These are phyloP conservation scores for Xylaria scruposa DNA, from an alignment of 495 filamentous ascomycete species.

Conservation along the genomic window DNA sequence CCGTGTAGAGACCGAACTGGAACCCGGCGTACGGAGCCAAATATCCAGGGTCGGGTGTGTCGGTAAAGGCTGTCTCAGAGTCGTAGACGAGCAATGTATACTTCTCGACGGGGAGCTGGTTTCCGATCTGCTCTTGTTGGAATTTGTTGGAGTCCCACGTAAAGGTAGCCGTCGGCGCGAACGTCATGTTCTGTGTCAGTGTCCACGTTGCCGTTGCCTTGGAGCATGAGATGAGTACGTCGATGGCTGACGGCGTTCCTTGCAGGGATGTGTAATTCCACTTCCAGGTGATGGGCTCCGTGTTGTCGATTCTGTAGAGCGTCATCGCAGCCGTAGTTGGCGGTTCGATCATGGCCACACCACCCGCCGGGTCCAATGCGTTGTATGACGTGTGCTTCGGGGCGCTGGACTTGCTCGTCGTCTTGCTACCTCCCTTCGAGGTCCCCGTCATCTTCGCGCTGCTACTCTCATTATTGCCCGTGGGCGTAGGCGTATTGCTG, in stretches of 20 bases:
- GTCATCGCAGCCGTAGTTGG: slow-evolving; percentile 60
- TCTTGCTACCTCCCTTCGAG: slow-evolving; percentile 43
- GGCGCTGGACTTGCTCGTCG: slow-evolving; percentile 41
- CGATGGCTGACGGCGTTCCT: slow-evolving; percentile 76
- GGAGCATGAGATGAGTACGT: slow-evolving; percentile 82
- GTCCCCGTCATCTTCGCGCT: slow-evolving; percentile 30
- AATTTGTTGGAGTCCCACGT: slow-evolving; percentile 84
- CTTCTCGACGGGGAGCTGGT: slow-evolving; percentile 69
- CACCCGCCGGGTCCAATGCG: slow-evolving; percentile 69
- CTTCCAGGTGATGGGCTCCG: slow-evolving; percentile 78
- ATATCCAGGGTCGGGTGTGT: slow-evolving; percentile 73
- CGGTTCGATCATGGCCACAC: slow-evolving; percentile 84
- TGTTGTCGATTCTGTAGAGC: slow-evolving; percentile 89
- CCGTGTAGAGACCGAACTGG: slow-evolving; percentile 82
- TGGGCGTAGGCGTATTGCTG: slow-evolving; percentile 22
- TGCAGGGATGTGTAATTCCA: slow-evolving; percentile 96
- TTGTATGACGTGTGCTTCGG: slow-evolving; percentile 58
- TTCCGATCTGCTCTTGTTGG: slow-evolving; percentile 62
- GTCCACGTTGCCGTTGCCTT: slow-evolving; percentile 52
- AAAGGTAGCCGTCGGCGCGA: slow-evolving; percentile 47
- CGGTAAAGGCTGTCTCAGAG: slow-evolving; percentile 64
- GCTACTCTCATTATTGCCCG: slow-evolving; percentile 14
- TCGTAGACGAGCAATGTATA: slow-evolving; percentile 91
- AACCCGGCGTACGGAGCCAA: slow-evolving; percentile 68
- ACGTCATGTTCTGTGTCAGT: slow-evolving; percentile 61